Percentiles rank a stretch among this genome's conserved stretches.
These are phyloP conservation scores for Parachlorella kessleri DNA, from an alignment of 139 green algal species.

Conservation along the genomic window DNA sequence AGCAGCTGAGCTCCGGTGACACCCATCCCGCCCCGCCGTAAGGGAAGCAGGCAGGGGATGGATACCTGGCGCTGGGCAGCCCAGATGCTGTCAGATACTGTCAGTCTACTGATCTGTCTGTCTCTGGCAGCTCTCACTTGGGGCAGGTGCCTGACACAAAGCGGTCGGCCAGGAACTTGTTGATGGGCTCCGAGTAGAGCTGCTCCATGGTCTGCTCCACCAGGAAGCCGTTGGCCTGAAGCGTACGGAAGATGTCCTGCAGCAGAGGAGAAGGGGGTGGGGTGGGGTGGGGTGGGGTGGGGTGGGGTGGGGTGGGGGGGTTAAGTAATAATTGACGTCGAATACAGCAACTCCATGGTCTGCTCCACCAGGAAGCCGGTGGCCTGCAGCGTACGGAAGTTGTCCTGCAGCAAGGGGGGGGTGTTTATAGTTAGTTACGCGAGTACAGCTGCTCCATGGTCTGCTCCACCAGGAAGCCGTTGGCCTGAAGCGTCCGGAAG, in stretches of 20 bases:
- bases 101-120: too few species aligned
- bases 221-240: slow-evolving; percentile 52
- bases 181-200: slow-evolving; percentile 81
- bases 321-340: too few species aligned
- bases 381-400: slow-evolving; percentile 63
- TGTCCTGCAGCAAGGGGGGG: slow-evolving; percentile 40
- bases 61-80: too few species aligned
- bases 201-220: slow-evolving; percentile 83
- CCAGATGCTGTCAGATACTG: too few species aligned
- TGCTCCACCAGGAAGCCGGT: slow-evolving; percentile 61
- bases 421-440: neutral
- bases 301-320: neutral
- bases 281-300: too few species aligned
- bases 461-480: slow-evolving; percentile 62
- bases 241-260: slow-evolving; percentile 68
- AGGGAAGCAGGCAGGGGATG: too few species aligned
- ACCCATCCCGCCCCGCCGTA: too few species aligned
- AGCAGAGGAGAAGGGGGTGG: neutral
- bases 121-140: too few species aligned
- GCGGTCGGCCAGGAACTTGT: slow-evolving; percentile 96
- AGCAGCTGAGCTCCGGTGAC: too few species aligned
- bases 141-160: slow-evolving; percentile 95
- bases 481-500: slow-evolving; percentile 58
- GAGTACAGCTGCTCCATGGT: slow-evolving; percentile 90
- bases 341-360: slow-evolving; percentile 89